Evolutionary conservation across 192 early-diverging fungal genomes (phyloP).

Genomic region (Coemansia javaensis): DNA sequence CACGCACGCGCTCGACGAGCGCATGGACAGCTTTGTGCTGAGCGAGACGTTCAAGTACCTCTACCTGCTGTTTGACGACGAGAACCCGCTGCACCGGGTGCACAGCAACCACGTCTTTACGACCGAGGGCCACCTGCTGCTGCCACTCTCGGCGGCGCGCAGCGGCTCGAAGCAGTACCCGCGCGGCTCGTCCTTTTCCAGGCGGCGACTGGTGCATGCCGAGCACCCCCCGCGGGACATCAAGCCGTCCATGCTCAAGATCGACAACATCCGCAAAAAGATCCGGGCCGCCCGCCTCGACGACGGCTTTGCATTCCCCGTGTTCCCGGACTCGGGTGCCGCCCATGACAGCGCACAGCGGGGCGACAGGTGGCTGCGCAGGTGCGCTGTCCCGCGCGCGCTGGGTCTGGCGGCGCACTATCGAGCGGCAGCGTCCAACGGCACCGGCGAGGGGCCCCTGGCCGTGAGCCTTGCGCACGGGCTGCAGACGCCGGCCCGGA

Average conservation of each 20-base stretch:
- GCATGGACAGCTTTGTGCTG: slow-evolving; percentile 94
- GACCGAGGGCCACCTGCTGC: slow-evolving; percentile 57
- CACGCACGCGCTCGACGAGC: slow-evolving; percentile 61
- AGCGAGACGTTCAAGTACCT: slow-evolving; percentile 96
- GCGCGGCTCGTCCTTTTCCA: slow-evolving; percentile 18
- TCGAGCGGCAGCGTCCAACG: too few relatives aligned
- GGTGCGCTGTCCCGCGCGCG: slow-evolving; percentile 16
- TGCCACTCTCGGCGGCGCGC: slow-evolving; percentile 28
- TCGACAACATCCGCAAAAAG: slow-evolving; percentile 22
- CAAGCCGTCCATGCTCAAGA: slow-evolving; percentile 11
- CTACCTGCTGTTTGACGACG: slow-evolving; percentile 86
- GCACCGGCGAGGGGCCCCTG: background rate
- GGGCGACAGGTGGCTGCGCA: slow-evolving; percentile 1
- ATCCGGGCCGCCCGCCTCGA: slow-evolving; percentile 9
- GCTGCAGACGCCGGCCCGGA: background rate
- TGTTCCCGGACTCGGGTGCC: background rate
- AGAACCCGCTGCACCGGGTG: slow-evolving; percentile 64
- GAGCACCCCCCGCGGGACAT: slow-evolving; percentile 11
- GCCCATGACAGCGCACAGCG: background rate
- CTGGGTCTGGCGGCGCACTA: background rate
- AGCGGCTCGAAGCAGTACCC: slow-evolving; percentile 31
- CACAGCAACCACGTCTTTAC: slow-evolving; percentile 86
- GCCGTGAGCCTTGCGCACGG: slow-evolving; percentile 1
- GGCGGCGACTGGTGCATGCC: slow-evolving; percentile 23
- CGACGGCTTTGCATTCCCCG: slow-evolving; percentile 24